Conservation (phyloP, 805 yeast genomes). For the Candida nanaspora region DNA sequence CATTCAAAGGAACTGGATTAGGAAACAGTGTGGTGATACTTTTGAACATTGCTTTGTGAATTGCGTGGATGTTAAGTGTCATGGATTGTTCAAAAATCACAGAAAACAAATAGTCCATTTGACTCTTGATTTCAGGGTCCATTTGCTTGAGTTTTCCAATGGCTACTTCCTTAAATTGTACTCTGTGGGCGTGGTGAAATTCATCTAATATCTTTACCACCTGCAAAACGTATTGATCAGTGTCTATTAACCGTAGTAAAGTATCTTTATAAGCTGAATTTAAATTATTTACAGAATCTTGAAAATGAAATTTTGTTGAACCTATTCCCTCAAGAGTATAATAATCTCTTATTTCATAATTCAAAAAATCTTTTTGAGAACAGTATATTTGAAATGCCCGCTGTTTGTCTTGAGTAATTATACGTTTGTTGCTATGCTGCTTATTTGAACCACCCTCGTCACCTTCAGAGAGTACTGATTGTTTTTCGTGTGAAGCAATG, state of each 20-base stretch:
- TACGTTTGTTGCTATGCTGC: no score
- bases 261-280: neutral
- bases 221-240: neutral
- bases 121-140: neutral
- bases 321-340: neutral
- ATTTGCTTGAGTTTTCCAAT: neutral
- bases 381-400: no score
- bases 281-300: neutral
- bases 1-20: neutral
- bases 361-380: neutral
- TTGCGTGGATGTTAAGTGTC: conserved; percentile 4
- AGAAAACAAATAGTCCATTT: conserved; percentile 6
- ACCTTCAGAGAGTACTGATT: no score
- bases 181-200: neutral
- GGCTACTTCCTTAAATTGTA: neutral
- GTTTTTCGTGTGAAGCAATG: no score
- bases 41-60: neutral
- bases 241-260: neutral
- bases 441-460: no score
- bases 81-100: conserved; percentile 12
- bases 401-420: no score
- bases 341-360: neutral
- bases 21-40: neutral
- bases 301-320: neutral
- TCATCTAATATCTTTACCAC: neutral